Evolutionary conservation across 2,329 filamentous ascomycete species (phyloP), one percentile per base, ranked within the genome.

Genomic region (Cytospora chrysosperma): DNA sequence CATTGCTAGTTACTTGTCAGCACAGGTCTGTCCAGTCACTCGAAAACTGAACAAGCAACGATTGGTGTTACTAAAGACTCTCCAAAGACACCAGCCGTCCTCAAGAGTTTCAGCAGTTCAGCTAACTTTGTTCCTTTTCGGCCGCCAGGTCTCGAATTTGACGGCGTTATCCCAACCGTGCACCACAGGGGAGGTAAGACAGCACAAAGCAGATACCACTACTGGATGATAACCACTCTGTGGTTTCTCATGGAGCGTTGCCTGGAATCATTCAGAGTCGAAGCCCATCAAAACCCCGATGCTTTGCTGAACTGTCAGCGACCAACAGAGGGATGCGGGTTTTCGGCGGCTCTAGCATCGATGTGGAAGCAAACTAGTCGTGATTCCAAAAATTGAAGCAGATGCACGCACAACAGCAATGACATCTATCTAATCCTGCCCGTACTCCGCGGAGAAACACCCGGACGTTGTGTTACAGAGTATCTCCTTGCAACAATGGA

Each of bases 141-240:
- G 58, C 13, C 51, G 19, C 28, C 58, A 37, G 34, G 13, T 5
- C 21, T 17, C 51, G n/a, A 1, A 47, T 40, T 43, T 55, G 58
- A 49, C 58, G 51, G 58, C 55, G 55, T 55, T n/a, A 15, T 34
- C 51, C 58, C 51, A 61, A 37, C 10, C 27, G 27, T 27, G 32
- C 32, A 26, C 15, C 17, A 52, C 27, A 26, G 9, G 26, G 47
- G 37, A 13, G 58, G 58, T 55, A 49, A 32, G 51, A 61, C 58
- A 61, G 28, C 58, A 61, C 55, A 34, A 60, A 32, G 43, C 37
- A 52, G 58, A 15, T 43, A n/a, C 40, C 21, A 21, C n/a, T 21
- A n/a, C 19, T 54, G 34, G 54, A 51, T 17, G 4, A 24, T 34
- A 13, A 21, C 19, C 21, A 21, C n/a, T n/a, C 19, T 15, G 21